Percentiles rank a stretch among this genome's conserved stretches.
These are phyloP conservation scores for Fusarium transvaalense DNA, from an alignment of 2,329 filamentous ascomycete species.

Conservation along the genomic window DNA sequence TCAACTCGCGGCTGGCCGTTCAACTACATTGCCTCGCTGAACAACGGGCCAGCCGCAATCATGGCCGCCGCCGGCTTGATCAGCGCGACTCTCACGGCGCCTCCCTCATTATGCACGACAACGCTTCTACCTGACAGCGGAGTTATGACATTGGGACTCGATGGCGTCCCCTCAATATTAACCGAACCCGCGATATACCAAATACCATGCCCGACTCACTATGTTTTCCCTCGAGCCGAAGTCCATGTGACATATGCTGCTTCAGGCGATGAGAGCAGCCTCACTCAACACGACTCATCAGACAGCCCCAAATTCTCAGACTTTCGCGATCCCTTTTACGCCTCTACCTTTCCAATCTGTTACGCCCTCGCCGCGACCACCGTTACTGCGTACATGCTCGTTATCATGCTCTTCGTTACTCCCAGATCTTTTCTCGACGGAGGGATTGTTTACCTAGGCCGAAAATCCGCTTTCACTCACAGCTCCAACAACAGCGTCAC, in stretches of 20 bases:
- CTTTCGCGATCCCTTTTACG: slow-evolving; percentile 89
- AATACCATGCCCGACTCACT: slow-evolving; percentile 49
- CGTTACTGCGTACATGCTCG: slow-evolving; percentile 89
- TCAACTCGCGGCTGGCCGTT: slow-evolving; percentile 48
- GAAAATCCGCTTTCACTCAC: slow-evolving; percentile 87
- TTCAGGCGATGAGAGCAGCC: slow-evolving; percentile 53
- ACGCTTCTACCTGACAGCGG: slow-evolving; percentile 60
- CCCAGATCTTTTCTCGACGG: slow-evolving; percentile 94
- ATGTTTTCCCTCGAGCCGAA: slow-evolving; percentile 40
- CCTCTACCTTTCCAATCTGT: slow-evolving; percentile 90
- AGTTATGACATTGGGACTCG: slow-evolving; percentile 63
- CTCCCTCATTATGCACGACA: slow-evolving; percentile 56
- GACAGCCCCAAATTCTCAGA: slow-evolving; percentile 67
- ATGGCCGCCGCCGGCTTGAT: slow-evolving; percentile 43
- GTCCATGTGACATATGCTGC: slow-evolving; percentile 56
- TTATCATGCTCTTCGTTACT: slow-evolving; percentile 94
- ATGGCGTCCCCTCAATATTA: slow-evolving; percentile 68
- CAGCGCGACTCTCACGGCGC: slow-evolving; percentile 48
- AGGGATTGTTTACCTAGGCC: slow-evolving; percentile 82
- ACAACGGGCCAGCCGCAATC: slow-evolving; percentile 45
- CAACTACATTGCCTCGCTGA: slow-evolving; percentile 34
- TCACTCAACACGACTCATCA: slow-evolving; percentile 48
- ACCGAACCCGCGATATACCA: slow-evolving; percentile 69
- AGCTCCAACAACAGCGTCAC: slow-evolving; percentile 83
- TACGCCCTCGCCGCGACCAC: slow-evolving; percentile 94